Evolutionary conservation across 2,329 filamentous ascomycete species (phyloP).

Genomic region (Annulohypoxylon truncatum): DNA sequence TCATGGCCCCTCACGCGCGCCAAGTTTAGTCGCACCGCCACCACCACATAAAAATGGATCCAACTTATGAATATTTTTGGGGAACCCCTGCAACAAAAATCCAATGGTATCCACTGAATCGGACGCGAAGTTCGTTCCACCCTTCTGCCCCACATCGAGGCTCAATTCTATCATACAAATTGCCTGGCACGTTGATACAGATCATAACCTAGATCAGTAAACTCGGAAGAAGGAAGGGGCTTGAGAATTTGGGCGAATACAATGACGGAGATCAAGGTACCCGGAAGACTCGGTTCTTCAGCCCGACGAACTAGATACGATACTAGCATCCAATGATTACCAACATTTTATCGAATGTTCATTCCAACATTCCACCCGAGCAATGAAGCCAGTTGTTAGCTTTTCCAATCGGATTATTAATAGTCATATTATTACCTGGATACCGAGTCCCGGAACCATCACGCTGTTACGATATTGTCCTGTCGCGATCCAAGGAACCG

Average conservation of each 20-base stretch:
- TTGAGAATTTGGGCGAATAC: constrained; percentile 27
- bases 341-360: not conserved
- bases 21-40: constrained; percentile 27
- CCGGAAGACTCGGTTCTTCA: constrained; percentile 17
- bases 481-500: constrained; percentile 10
- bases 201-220: constrained; percentile 36
- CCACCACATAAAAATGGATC: constrained; percentile 1
- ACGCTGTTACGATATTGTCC: not conserved
- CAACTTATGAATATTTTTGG: constrained; percentile 18
- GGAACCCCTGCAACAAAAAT: constrained; percentile 29
- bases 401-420: constrained; percentile 2
- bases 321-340: too few relatives aligned
- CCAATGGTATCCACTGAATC: constrained; percentile 1
- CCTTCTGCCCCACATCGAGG: constrained; percentile 3
- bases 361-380: not conserved
- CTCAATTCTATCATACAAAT: constrained; percentile 29
- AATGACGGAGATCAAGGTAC: constrained; percentile 3
- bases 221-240: constrained; percentile 29
- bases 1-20: constrained; percentile 1
- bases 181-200: too few relatives aligned
- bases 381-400: constrained; percentile 12
- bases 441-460: not conserved
- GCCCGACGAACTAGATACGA: constrained; percentile 2
- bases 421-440: not conserved
- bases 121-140: not conserved